A percentile compares a stretch with the other conserved stretches of the same genome.
phyloP scores from a whole-genome alignment of 2,329 filamentous ascomycete species.

The Aureobasidium subglaciale region DNA sequence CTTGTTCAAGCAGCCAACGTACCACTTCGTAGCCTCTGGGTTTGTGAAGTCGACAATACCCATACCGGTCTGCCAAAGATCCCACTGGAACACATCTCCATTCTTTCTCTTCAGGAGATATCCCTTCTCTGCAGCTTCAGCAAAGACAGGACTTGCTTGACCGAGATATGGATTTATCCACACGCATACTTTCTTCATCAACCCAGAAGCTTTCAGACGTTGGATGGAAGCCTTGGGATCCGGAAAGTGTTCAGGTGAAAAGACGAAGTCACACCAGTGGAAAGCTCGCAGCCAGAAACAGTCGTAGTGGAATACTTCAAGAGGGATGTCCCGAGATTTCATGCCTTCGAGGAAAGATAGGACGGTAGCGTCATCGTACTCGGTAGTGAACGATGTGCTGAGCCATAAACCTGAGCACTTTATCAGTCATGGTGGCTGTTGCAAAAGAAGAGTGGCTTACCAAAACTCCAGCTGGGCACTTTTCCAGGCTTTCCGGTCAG shows the following conservation, averaged over 20 bases:
- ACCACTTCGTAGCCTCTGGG: slow-evolving; percentile 61
- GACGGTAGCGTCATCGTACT: slow-evolving; percentile 64
- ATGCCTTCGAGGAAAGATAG: slow-evolving; percentile 63
- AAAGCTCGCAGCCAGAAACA: slow-evolving; percentile 73
- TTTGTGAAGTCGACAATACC: slow-evolving; percentile 68
- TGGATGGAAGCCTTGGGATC: slow-evolving; percentile 59
- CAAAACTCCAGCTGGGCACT: slow-evolving; percentile 68
- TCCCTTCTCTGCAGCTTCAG: slow-evolving; percentile 56
- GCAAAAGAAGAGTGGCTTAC: not conserved
- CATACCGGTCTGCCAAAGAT: slow-evolving; percentile 73
- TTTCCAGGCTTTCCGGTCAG: slow-evolving; percentile 59
- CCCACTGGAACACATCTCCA: slow-evolving; percentile 68
- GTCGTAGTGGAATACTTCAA: slow-evolving; percentile 70
- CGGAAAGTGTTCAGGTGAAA: slow-evolving; percentile 61
- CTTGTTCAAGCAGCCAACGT: slow-evolving; percentile 51
- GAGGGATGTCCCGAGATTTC: slow-evolving; percentile 55
- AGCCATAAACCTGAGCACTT: slow-evolving; percentile 57
- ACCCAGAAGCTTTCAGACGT: slow-evolving; percentile 55
- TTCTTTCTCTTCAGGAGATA: slow-evolving; percentile 63
- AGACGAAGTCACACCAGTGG: slow-evolving; percentile 68
- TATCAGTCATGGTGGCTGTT: no score
- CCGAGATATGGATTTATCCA: slow-evolving; percentile 73
- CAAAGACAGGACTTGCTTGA: slow-evolving; percentile 61
- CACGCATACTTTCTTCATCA: slow-evolving; percentile 58
- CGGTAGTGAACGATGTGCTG: slow-evolving; percentile 68